Evolutionary conservation across 148 eudicot genomes (phyloP).

Genomic region (Nyssa sinensis): DNA sequence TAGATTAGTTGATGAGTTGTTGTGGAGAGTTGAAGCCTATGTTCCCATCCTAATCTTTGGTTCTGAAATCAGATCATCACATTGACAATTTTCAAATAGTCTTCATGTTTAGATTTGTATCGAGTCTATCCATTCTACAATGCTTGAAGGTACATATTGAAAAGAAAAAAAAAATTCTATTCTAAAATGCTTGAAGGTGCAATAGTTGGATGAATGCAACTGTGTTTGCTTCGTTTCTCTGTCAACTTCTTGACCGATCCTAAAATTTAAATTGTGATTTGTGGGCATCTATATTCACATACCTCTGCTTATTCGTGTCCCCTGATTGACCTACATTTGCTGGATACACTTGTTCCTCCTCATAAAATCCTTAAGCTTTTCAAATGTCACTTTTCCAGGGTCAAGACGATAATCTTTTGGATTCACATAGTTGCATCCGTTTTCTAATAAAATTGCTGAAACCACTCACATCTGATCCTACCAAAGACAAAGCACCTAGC

Average conservation of each 20-base stretch:
- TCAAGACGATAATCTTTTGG: slow-evolving; percentile 72
- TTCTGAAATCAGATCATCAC: background rate
- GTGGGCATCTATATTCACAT: background rate
- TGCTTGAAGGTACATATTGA: no score
- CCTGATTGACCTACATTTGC: background rate
- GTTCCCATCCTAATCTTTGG: background rate
- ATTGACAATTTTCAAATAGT: background rate
- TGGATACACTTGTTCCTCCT: background rate
- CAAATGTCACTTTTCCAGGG: slow-evolving; percentile 43
- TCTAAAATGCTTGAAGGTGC: background rate
- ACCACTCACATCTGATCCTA: slow-evolving; percentile 42
- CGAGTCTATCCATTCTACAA: background rate
- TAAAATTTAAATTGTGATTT: no score
- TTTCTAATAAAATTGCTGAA: slow-evolving; percentile 78
- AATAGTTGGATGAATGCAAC: no score
- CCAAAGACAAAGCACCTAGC: slow-evolving; percentile 46
- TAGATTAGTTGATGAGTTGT: no score
- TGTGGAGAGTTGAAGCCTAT: background rate
- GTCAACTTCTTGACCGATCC: no score
- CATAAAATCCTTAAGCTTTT: background rate
- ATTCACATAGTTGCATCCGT: slow-evolving; percentile 62
- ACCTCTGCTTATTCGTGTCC: background rate
- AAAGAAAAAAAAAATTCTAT: no score
- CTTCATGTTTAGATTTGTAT: background rate
- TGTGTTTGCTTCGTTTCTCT: background rate